Percentiles rank a stretch among this genome's conserved stretches.
Evolutionary conservation across 2,329 filamentous ascomycete genomes (phyloP).

Genomic region (Parastagonospora nodorum): DNA sequence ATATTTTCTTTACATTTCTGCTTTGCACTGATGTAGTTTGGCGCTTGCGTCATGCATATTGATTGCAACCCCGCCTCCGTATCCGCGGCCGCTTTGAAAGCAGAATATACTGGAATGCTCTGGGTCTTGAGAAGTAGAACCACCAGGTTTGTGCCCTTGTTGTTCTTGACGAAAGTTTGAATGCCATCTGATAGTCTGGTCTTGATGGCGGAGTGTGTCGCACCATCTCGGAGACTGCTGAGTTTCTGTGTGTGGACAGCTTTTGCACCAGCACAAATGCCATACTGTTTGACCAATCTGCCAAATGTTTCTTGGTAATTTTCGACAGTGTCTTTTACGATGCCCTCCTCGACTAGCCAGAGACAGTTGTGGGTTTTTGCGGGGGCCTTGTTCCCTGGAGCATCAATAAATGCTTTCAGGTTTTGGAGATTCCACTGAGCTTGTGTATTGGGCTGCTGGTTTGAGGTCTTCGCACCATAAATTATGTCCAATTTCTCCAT

Average conservation of each 20-base stretch:
- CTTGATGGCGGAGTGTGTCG: background rate
- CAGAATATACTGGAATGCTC: background rate
- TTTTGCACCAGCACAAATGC: background rate
- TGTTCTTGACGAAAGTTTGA: background rate
- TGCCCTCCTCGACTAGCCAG: background rate
- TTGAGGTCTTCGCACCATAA: background rate
- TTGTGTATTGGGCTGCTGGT: background rate
- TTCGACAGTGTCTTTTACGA: background rate
- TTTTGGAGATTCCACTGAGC: background rate
- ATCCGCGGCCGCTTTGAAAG: slow-evolving; percentile 4
- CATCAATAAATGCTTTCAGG: background rate
- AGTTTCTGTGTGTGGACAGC: background rate
- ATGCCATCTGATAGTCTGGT: too few relatives aligned
- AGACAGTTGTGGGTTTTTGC: background rate
- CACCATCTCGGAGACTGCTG: too few relatives aligned
- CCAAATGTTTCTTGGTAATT: background rate
- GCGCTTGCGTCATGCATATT: slow-evolving; percentile 4
- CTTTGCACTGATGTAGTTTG: too few relatives aligned
- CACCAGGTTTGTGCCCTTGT: background rate
- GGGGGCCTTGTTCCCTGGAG: background rate
- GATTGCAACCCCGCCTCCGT: slow-evolving; percentile 8
- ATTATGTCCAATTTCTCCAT: background rate
- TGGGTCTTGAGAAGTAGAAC: background rate
- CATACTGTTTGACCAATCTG: background rate
- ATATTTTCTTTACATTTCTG: background rate